Conservation (phyloP, 805 yeast genomes). For the Saccharomyces eubayanus region DNA sequence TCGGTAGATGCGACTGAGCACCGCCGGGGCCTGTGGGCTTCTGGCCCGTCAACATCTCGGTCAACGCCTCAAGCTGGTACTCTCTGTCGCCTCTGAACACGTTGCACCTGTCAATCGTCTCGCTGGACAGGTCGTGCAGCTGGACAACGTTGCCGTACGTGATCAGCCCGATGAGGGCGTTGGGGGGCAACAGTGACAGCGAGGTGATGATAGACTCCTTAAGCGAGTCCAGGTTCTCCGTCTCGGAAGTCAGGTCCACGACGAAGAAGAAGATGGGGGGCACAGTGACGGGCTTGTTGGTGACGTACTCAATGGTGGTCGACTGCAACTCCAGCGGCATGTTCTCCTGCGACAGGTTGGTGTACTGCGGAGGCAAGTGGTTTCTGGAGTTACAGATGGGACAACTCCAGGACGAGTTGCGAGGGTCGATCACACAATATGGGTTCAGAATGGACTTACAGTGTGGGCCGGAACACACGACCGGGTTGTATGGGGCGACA, state of each 20-base stretch:
- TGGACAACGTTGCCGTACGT: constrained; percentile 84
- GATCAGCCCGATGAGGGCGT: constrained; percentile 78
- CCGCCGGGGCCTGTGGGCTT: constrained; percentile 35
- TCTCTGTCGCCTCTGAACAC: constrained; percentile 89
- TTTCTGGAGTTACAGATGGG: constrained; percentile 73
- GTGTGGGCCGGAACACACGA: constrained; percentile 59
- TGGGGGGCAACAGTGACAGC: constrained; percentile 75
- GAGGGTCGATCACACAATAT: constrained; percentile 69
- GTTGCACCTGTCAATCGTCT: constrained; percentile 61
- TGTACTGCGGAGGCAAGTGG: constrained; percentile 75
- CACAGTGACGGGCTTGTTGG: constrained; percentile 66
- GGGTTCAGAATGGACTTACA: constrained; percentile 88
- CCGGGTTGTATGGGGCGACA: constrained; percentile 79
- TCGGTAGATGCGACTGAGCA: constrained; percentile 1
- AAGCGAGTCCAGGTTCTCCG: constrained; percentile 74
- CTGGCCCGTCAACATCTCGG: constrained; percentile 55
- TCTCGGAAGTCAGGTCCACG: constrained; percentile 83
- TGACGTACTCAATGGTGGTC: constrained; percentile 78
- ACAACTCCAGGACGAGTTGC: constrained; percentile 76
- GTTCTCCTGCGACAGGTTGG: constrained; percentile 62
- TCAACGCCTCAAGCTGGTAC: constrained; percentile 46
- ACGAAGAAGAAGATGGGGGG: constrained; percentile 86
- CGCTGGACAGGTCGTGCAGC: constrained; percentile 72
- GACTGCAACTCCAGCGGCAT: constrained; percentile 74
- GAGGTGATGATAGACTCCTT: constrained; percentile 73